Conservation (phyloP, 768 basidiomycete species). For the Serendipita sp. region DNA sequence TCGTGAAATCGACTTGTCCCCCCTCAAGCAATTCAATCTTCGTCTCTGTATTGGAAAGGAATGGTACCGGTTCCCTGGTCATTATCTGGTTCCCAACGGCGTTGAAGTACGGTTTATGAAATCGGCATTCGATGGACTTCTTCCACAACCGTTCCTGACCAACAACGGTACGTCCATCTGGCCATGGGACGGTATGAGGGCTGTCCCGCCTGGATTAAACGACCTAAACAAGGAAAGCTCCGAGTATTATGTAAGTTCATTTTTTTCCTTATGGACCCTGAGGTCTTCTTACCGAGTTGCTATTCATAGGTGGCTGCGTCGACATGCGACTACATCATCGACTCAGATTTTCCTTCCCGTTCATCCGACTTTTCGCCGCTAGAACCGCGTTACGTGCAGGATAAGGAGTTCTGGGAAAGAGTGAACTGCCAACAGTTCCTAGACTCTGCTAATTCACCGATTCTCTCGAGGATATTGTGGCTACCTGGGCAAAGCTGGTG, state of each 20-base stretch:
- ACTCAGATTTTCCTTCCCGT: slow-evolving; percentile 59
- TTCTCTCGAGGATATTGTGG: slow-evolving; percentile 66
- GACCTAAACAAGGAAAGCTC: slow-evolving; percentile 71
- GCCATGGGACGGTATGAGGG: slow-evolving; percentile 45
- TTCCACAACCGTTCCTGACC: slow-evolving; percentile 67
- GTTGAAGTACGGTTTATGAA: slow-evolving; percentile 78
- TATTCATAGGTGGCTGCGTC: slow-evolving; percentile 42
- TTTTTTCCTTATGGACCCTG: slow-evolving; percentile 6
- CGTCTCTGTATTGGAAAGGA: slow-evolving; percentile 82
- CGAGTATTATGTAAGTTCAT: slow-evolving; percentile 53
- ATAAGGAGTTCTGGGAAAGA: slow-evolving; percentile 59
- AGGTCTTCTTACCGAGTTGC: neutral
- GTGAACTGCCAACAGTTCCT: slow-evolving; percentile 72
- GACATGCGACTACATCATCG: slow-evolving; percentile 79
- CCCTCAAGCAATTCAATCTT: slow-evolving; percentile 52
- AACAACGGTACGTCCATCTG: slow-evolving; percentile 27
- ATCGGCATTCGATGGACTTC: slow-evolving; percentile 76
- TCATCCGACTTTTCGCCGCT: slow-evolving; percentile 22
- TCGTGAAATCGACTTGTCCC: slow-evolving; percentile 45
- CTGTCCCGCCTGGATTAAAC: slow-evolving; percentile 54
- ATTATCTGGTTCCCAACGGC: slow-evolving; percentile 72
- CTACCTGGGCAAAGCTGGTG: slow-evolving; percentile 59
- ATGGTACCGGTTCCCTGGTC: slow-evolving; percentile 89
- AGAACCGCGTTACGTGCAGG: slow-evolving; percentile 68
- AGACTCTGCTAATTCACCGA: slow-evolving; percentile 56